Evolutionary conservation across 768 basidiomycete species (phyloP).

Genomic region (Auriculariales sp.): DNA sequence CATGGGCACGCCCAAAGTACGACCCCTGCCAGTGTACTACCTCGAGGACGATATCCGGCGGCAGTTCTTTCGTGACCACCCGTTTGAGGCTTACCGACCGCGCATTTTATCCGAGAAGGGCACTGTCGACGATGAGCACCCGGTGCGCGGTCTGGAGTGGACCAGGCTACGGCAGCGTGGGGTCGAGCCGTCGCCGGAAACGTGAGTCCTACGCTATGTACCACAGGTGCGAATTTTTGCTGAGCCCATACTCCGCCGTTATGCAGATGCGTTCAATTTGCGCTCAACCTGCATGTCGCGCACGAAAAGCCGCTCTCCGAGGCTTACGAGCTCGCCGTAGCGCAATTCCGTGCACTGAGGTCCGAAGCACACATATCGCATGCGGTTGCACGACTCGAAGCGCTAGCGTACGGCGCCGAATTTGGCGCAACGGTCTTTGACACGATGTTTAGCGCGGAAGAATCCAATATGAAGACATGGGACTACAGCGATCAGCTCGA

Average conservation of each 20-base stretch:
- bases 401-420: slow-evolving; percentile 53
- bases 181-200: slow-evolving; percentile 73
- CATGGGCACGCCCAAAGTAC: slow-evolving; percentile 11
- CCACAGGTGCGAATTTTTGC: neutral
- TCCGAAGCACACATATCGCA: slow-evolving; percentile 71
- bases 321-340: slow-evolving; percentile 67
- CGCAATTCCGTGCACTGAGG: slow-evolving; percentile 80
- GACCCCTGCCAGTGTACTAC: slow-evolving; percentile 52
- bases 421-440: slow-evolving; percentile 50
- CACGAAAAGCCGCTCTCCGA: slow-evolving; percentile 51
- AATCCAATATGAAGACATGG: slow-evolving; percentile 44
- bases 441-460: slow-evolving; percentile 45
- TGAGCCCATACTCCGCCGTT: slow-evolving; percentile 7
- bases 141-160: slow-evolving; percentile 52
- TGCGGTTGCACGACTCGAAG: slow-evolving; percentile 66
- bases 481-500: slow-evolving; percentile 39
- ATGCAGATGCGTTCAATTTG: slow-evolving; percentile 61
- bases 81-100: slow-evolving; percentile 86
- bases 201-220: slow-evolving; percentile 39
- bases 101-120: slow-evolving; percentile 60
- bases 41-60: slow-evolving; percentile 73
- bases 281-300: slow-evolving; percentile 58
- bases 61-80: slow-evolving; percentile 92
- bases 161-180: slow-evolving; percentile 67
- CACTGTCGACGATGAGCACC: slow-evolving; percentile 38